Base-by-base conservation (phyloP, 306 rosid genomes). In the Pyrus bretschneideri region DNA sequence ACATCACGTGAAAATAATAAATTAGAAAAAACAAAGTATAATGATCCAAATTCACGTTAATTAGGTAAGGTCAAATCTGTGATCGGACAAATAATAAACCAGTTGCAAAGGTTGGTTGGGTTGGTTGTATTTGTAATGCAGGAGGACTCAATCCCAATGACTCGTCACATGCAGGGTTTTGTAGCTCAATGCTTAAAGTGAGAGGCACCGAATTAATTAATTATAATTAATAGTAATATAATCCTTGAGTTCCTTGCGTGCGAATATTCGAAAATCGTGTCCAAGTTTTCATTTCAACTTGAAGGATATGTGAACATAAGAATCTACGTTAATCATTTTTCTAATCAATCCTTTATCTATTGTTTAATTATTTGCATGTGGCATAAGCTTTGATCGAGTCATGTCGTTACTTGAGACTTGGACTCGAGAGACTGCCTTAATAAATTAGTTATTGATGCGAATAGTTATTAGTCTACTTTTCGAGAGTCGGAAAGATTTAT, bases 191-290 rank as follows among this genome's bases (percentile, higher is more conserved):
- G 55, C 55, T 17, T 54, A 68, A 63, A 74, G 70, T 2, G 4
- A 62, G 46, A 19, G 4, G 6, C 30, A 38, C 42, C 42, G 42
- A 38, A 38, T 7, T 38, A 74, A 21, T 19, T 19, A 51, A 78
- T 78, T 8, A 70, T 27, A 51, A 15, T 51, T 51, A 51, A 17
- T 51, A 51, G 55, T 73, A 76, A 4, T 58, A 79, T 52, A 81
- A 82, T 74, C 64, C 49, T 17, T 66, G 11, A 9, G 54, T 79
- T 52, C 29, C 14, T 64, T 79, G 87, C 95, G 87, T 86, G 96
- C 85, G 83, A 88, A 90, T 90, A 90, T 83, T 90, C 92, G 87
- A 74, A 66, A 83, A 80, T 80, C 84, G 86, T 67, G 84, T 75
- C 30, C 74, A 55, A 19, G 42, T 64, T 60, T 71, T 81, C 31